Evolutionary conservation across 257 asterid species (phyloP).

Genomic region (Przewalskia tangutica): DNA sequence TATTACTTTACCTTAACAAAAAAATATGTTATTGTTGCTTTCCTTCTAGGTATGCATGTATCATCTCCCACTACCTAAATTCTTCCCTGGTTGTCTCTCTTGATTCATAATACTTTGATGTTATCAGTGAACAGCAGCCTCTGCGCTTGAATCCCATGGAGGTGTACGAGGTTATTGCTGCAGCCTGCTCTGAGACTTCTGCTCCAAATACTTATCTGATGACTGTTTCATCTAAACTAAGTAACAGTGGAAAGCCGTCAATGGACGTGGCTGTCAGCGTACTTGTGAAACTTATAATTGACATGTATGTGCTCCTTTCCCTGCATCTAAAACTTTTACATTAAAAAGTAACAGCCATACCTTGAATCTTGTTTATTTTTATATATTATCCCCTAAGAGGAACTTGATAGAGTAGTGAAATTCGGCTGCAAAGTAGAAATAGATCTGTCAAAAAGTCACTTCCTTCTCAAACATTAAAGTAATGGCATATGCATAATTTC

Average conservation of each 20-base stretch:
- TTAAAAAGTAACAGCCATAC: neutral
- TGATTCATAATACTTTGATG: constrained; percentile 20
- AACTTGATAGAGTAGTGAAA: neutral
- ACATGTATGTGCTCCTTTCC: constrained; percentile 63
- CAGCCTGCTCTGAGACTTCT: constrained; percentile 89
- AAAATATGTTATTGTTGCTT: constrained; percentile 6
- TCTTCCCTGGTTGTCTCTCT: constrained; percentile 4
- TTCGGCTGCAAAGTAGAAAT: neutral
- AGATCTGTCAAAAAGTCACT: neutral
- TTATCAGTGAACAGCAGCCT: constrained; percentile 91
- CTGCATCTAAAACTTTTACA: neutral
- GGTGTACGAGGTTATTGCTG: constrained; percentile 94
- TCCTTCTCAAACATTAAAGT: neutral
- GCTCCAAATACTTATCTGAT: constrained; percentile 46
- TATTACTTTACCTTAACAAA: too few species aligned
- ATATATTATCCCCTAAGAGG: neutral
- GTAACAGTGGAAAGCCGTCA: constrained; percentile 80
- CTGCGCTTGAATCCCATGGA: constrained; percentile 87
- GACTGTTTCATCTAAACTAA: constrained; percentile 77
- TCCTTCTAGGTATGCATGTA: neutral
- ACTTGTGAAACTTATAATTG: constrained; percentile 94
- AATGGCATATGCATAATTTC: neutral
- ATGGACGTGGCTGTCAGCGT: constrained; percentile 98
- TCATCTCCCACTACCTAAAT: constrained; percentile 2
- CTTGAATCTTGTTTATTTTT: neutral